Evolutionary conservation across 108 stramenopile species (phyloP).

Genomic region (Cyclotella kingstonii): DNA sequence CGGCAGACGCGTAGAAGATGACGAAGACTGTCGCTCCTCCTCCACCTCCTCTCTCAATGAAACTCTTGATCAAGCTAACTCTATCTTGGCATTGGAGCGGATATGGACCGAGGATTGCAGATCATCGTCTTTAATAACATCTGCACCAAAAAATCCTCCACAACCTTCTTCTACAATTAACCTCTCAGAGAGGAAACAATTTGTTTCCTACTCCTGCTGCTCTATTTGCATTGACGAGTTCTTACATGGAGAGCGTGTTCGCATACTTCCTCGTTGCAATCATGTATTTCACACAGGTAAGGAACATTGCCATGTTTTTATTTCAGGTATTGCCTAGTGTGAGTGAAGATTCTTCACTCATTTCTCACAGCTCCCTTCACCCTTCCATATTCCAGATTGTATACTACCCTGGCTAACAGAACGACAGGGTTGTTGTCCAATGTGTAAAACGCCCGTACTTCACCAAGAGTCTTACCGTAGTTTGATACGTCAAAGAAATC

Average conservation of each 20-base stretch:
- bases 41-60: no score
- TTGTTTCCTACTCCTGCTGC: constrained; percentile 49
- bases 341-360: neutral
- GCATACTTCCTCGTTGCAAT: constrained; percentile 74
- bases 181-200: constrained; percentile 3
- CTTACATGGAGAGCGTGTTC: constrained; percentile 67
- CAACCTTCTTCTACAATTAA: constrained; percentile 1
- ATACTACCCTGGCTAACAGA: constrained; percentile 20
- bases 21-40: no score
- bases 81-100: neutral
- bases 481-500: neutral
- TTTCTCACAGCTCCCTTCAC: neutral
- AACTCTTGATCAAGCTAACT: neutral
- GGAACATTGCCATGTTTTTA: neutral
- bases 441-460: constrained; percentile 17
- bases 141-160: neutral
- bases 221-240: constrained; percentile 93
- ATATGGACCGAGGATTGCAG: neutral
- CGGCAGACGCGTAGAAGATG: no score
- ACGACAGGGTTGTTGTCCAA: constrained; percentile 16
- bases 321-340: neutral
- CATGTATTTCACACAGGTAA: constrained; percentile 23
- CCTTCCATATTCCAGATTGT: neutral
- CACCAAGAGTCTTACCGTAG: constrained; percentile 10
- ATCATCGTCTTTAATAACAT: neutral